These are phyloP conservation scores for Mycothermus thermophilus DNA, from an alignment of 495 filamentous ascomycete genomes.

Conservation along the genomic window DNA sequence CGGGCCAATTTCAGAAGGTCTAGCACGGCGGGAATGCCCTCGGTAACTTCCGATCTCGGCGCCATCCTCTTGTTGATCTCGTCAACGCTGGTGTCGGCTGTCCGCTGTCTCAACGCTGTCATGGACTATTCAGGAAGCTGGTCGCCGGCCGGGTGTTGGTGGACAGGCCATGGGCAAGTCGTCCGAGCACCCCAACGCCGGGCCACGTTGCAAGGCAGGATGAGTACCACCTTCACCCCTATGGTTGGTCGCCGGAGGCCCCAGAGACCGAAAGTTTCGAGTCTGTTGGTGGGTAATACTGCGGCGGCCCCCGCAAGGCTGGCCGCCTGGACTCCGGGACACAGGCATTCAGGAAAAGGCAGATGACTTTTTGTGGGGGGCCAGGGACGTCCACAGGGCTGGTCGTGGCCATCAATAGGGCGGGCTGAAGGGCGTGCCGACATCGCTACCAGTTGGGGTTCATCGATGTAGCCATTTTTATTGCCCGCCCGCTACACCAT, in stretches of 20 bases:
- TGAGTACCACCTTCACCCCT: no score
- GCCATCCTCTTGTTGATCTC: not conserved
- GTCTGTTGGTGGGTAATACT: no score
- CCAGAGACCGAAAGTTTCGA: no score
- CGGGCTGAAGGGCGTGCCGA: not conserved
- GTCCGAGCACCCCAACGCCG: not conserved
- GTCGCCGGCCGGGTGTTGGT: conserved; percentile 3
- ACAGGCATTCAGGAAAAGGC: no score
- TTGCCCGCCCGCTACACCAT: no score
- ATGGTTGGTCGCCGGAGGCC: no score
- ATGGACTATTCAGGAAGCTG: conserved; percentile 20
- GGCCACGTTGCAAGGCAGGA: conserved; percentile 8
- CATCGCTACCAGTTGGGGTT: no score
- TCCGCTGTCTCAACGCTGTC: conserved; percentile 1
- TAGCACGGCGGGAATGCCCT: conserved; percentile 3
- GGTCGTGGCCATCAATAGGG: no score
- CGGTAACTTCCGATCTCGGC: conserved; percentile 23
- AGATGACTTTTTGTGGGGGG: not conserved
- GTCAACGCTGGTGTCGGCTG: no score
- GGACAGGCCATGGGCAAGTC: not conserved
- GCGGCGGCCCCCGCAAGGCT: no score
- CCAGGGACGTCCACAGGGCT: no score
- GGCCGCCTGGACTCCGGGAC: no score
- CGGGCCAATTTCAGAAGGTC: conserved; percentile 8
- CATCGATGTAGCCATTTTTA: not conserved